Conservation (phyloP, 345 rosid species). For the Eucalyptus brandiana region DNA sequence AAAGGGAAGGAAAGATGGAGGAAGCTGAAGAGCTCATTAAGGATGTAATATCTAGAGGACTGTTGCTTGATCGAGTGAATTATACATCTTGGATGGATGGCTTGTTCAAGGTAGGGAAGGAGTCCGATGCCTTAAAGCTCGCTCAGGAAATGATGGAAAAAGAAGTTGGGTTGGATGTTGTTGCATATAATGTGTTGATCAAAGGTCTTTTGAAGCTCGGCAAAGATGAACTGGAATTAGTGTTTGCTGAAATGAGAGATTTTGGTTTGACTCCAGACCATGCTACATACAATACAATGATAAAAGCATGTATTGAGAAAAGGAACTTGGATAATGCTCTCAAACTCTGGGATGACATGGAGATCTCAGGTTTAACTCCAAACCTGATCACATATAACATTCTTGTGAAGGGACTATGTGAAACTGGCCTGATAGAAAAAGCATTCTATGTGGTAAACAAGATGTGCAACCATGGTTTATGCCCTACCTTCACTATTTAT, state of each 20-base stretch:
- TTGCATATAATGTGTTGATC: conserved; percentile 68
- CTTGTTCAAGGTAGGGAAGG: conserved; percentile 65
- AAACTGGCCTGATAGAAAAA: conserved; percentile 33
- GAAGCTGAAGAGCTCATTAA: conserved; percentile 36
- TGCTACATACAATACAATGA: conserved; percentile 71
- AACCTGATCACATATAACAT: conserved; percentile 55
- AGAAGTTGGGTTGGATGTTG: conserved; percentile 52
- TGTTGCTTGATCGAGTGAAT: conserved; percentile 56
- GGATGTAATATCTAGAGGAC: conserved; percentile 42
- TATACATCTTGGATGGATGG: conserved; percentile 91
- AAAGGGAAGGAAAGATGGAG: conserved; percentile 44
- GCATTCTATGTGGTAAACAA: conserved; percentile 44
- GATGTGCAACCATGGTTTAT: conserved; percentile 33
- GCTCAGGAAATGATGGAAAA: conserved; percentile 66
- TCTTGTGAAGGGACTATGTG: conserved; percentile 37
- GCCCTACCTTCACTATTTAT: conserved; percentile 42
- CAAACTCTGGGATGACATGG: conserved; percentile 67
- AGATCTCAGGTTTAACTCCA: conserved; percentile 32
- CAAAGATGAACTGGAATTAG: conserved; percentile 36
- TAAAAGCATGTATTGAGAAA: conserved; percentile 47
- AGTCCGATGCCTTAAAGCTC: conserved; percentile 51
- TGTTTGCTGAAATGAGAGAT: conserved; percentile 47
- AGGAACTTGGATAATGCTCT: conserved; percentile 41
- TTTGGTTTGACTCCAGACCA: conserved; percentile 60
- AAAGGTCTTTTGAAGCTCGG: conserved; percentile 58